Evolutionary conservation across 2,329 filamentous ascomycete genomes (phyloP).

Genomic region (Apiospora pterosperma): DNA sequence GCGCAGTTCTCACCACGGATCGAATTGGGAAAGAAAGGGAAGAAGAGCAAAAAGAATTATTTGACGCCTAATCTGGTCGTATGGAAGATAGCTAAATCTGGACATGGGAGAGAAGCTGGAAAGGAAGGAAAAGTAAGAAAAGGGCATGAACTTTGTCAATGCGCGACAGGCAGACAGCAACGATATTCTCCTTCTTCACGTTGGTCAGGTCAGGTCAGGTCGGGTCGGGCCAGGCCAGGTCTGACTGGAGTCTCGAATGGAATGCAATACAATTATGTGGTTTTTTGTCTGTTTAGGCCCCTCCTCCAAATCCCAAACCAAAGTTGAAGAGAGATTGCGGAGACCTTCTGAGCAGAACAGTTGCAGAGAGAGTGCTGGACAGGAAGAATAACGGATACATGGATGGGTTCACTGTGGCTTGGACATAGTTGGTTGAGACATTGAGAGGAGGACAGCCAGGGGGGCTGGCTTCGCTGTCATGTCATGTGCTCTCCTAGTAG

Average conservation of each 20-base stretch:
- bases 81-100: neutral
- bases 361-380: neutral
- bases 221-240: neutral
- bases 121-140: neutral
- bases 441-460: neutral
- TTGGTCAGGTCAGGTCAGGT: neutral
- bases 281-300: neutral
- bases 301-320: neutral
- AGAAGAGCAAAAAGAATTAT: neutral
- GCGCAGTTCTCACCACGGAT: neutral
- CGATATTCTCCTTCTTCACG: neutral
- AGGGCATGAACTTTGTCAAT: neutral
- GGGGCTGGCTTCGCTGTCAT: neutral
- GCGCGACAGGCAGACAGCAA: neutral
- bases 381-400: neutral
- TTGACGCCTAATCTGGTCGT: neutral
- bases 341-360: neutral
- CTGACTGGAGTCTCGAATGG: neutral
- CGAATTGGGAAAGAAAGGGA: neutral
- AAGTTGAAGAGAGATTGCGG: neutral
- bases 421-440: neutral
- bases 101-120: neutral
- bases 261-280: neutral
- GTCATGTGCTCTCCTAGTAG: neutral
- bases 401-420: neutral